Evolutionary conservation across 1,139 yeast genomes (phyloP), one percentile per base, ranked within the genome.

Genomic region (Suhomyces anneliseae): DNA sequence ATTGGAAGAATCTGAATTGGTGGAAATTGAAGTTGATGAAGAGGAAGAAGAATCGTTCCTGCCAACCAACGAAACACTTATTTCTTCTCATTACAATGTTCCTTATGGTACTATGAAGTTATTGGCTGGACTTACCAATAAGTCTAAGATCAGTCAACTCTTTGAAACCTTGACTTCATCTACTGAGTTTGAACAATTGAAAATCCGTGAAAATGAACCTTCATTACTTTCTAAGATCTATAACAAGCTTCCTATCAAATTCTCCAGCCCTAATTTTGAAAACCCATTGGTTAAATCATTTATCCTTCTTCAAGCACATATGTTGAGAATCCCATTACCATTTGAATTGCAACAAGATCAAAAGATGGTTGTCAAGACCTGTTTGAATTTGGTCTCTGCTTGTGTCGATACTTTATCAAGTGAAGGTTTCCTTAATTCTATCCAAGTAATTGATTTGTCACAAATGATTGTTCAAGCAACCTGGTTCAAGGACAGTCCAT

Each of bases 401-500:
- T 71, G 83, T 48, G 84, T 89, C 29, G 97, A 93, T 62, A 70
- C 85, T 1, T 68, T 90, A 39, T 83, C 96, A 0, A 82, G 92
- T 53, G 92, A 89, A 49, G 97, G 98, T 0, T 74, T 76, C 53
- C 67, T 92, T 58, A 87, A 83, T 62, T 90, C 96, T 0, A 74
- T 90, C 54, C 78, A 79, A 45, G 95, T 90, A 0, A 89, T 93
- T 87, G 98, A 93, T 61, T 63, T 92, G 47, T 80, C 88, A 1
- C 99, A 93, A 60, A 88, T 90, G 96, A 69, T 90, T 9, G 82
- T 87, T 0, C 99, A 93, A 64, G 95, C 87, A 0, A 70, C 87
- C 27, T 90, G 97, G 96, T 56, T 54, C 42, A 74, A 82, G 27
- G 97, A 89, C 48, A 80, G 81, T 43, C 87, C 95, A 1, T 73